Base-by-base conservation (phyloP, 2,329 filamentous ascomycete species). In the Gnomoniopsis sp. region DNA sequence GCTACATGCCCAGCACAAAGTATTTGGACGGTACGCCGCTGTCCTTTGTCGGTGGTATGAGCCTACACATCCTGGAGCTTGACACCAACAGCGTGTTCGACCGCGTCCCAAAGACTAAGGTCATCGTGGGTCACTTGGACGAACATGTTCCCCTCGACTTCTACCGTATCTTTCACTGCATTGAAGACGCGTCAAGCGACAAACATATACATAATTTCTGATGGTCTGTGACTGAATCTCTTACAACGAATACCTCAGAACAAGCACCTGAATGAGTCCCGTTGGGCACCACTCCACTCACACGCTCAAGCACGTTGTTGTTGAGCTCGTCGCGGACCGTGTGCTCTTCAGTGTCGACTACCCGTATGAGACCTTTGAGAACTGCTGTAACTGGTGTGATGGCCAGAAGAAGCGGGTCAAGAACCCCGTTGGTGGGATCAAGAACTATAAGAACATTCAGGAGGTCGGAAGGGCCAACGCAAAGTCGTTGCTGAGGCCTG, bases 11-110 rank as follows among this genome's bases (percentile, higher is more conserved):
- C 75, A 85, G 64, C 76, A 84, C 22, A 80, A n/a, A 80, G 66
- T 87, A 79, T 77, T 78, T 87, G 30, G 72, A 87, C 48, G 85
- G 85, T 0, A 82, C 84, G 1, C 82, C 84, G 0, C 74, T 85
- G 7, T 79, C 75, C 56, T 86, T 87, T 52, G 82, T 83, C 3
- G 78, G 85, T 0, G 84, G 79, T 6, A 82, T 87, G 56, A 80
- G 75, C 59, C 76, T 87, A 0, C 85, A 88, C 66, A 70, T 80
- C 0, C 72, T 88, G 12, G 76, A 77, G 17, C 75, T 81, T 69
- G 72, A 80, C 15, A 76, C 75, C 53, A 79, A 79, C 61, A 78
- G 78, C 49, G 76, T 80, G n/a, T 80, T 80, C 50, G 78, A 81
- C 57, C 70, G 77, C 21, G 72, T 76, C 57, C 78, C 78, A 3